A percentile compares a stretch with the other conserved stretches of the same genome.
phyloP scores from a whole-genome alignment of 441 rosid species.

The Viola pubescens region DNA sequence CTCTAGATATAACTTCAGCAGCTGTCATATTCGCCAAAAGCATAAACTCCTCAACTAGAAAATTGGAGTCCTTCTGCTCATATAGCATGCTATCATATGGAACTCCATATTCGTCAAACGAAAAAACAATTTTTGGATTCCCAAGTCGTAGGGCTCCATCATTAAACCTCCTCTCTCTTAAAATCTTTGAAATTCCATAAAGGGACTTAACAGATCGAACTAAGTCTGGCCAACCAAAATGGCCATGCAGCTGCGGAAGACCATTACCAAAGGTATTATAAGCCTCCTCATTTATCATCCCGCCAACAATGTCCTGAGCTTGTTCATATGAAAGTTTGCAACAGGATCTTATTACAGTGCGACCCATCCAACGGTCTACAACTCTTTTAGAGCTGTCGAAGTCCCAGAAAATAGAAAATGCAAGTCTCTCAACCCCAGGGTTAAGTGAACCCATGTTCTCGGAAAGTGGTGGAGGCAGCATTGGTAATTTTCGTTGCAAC shows the following conservation, averaged over 20 bases:
- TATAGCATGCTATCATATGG: conserved; percentile 53
- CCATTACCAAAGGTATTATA: conserved; percentile 22
- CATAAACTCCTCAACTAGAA: conserved; percentile 91
- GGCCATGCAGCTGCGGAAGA: conserved; percentile 55
- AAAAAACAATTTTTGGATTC: conserved; percentile 42
- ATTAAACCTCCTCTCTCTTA: conserved; percentile 54
- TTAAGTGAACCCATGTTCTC: conserved; percentile 69
- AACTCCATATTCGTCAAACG: conserved; percentile 64
- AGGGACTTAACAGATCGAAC: conserved; percentile 51
- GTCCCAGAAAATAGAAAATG: conserved; percentile 85
- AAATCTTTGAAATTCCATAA: conserved; percentile 45
- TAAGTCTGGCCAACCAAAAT: conserved; percentile 59
- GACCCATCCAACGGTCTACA: conserved; percentile 70
- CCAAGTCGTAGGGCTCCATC: conserved; percentile 72
- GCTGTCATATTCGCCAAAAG: conserved; percentile 84
- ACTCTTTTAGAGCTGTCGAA: conserved; percentile 48
- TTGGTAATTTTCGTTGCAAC: conserved; percentile 50
- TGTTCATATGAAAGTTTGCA: conserved; percentile 86
- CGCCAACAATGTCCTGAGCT: conserved; percentile 62
- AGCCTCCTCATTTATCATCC: conserved; percentile 22
- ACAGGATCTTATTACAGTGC: conserved; percentile 66
- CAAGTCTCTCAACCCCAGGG: conserved; percentile 82
- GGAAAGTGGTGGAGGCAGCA: conserved; percentile 76
- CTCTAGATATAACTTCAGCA: conserved; percentile 84
- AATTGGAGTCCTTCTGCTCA: conserved; percentile 44